These are phyloP conservation scores for Vitis hybrid DNA, from an alignment of 177 flowering plant species.

Conservation along the genomic window DNA sequence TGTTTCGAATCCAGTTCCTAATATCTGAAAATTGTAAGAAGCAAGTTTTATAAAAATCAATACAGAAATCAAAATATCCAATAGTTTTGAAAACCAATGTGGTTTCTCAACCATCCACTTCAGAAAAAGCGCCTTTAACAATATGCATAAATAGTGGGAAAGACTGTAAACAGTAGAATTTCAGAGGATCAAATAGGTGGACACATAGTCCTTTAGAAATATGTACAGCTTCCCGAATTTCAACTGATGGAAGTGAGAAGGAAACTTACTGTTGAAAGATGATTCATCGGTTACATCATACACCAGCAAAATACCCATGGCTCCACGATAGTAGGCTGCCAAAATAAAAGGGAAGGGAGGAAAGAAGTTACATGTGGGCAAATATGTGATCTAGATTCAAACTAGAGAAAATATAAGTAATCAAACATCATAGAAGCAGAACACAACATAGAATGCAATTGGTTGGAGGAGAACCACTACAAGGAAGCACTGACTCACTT, in stretches of 20 bases:
- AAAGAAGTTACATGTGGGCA: neutral
- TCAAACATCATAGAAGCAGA: neutral
- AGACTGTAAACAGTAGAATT: neutral
- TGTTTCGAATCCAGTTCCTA: constrained; percentile 86
- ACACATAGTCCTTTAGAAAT: neutral
- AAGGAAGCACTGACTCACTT: neutral
- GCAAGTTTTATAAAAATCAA: neutral
- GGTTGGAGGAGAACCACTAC: neutral
- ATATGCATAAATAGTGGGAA: neutral
- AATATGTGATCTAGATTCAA: neutral
- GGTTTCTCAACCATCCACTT: neutral
- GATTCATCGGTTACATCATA: constrained; percentile 89
- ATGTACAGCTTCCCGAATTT: neutral
- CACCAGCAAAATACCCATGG: constrained; percentile 83
- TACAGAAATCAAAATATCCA: neutral
- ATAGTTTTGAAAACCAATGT: neutral
- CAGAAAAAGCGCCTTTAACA: neutral
- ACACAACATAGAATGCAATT: neutral
- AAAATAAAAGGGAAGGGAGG: constrained; percentile 12
- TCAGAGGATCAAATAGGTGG: neutral
- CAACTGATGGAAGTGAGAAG: neutral
- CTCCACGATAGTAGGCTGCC: constrained; percentile 86
- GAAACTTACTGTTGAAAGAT: constrained; percentile 72
- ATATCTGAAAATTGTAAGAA: constrained; percentile 45
- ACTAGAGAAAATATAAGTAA: neutral